Base-by-base conservation (phyloP, 345 rosid genomes). In the Sonneratia alba region DNA sequence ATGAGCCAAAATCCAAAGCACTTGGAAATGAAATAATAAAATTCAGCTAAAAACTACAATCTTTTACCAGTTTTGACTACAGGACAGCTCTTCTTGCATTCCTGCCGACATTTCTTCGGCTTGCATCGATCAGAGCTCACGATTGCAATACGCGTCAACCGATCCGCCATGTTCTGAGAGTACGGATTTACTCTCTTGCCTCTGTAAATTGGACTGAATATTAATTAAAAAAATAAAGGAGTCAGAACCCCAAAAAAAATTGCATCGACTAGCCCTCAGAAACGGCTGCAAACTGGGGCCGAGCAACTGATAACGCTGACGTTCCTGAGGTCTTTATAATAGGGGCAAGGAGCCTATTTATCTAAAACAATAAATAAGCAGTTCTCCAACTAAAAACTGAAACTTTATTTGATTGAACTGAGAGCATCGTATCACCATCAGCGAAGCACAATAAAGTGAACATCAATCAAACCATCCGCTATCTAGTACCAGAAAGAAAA, bases 41-140 rank as follows among this genome's bases (percentile, higher is more conserved):
- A 42, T 42, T 42, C 45, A 42, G 45, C 45, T 42, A 42, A 42
- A 27, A 61, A 22, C 24, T n/a, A 24, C 22, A 7, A 18, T n/a
- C 38, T 38, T n/a, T 45, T 57, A 92, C 99, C 97, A 68, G 97
- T 95, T 81, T 89, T 95, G 81, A 95, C 99, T 68, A 95, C 99
- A 67, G 99, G 99, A 70, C 99, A 95, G 73, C 97, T 90, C 87
- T 95, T 95, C 80, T 92, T 95, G 85, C 99, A 95, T 71, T 95
- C 99, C 80, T 91, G 97, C 34, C 96, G 89, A 76, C 99, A 95
- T 83, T 95, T 95, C 74, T 95, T 95, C n/a, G 99, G 99, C 82
- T 92, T 95, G 86, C 99, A 95, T 71, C 93, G 83, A 63, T 95
- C 97, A 27, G 85, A 71, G 77, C 90, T 95, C 63, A 95, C 97